Evolutionary conservation across 768 basidiomycete species (phyloP).

Genomic region (Rhodosporidiobolus sp.): DNA sequence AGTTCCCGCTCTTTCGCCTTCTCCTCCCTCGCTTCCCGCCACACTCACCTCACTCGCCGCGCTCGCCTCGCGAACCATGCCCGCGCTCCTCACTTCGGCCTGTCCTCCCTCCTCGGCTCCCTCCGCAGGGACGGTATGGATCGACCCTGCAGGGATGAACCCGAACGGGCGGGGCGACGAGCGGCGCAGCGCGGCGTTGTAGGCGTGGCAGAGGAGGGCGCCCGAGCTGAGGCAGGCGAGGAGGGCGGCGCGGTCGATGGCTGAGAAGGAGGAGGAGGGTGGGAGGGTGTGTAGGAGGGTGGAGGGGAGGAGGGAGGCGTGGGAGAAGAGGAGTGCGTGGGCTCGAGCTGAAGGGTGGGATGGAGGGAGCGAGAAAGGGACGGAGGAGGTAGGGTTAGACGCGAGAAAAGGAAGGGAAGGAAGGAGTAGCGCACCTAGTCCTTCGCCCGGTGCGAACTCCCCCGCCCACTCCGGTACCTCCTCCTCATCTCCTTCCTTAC

Average conservation of each 20-base stretch:
- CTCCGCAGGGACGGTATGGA: slow-evolving; percentile 73
- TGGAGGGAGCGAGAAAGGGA: neutral
- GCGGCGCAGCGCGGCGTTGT: slow-evolving; percentile 74
- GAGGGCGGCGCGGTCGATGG: slow-evolving; percentile 8
- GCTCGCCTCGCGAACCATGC: neutral
- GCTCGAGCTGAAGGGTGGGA: slow-evolving; percentile 57
- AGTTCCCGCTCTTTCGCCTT: too few species aligned
- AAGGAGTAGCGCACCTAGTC: slow-evolving; percentile 56
- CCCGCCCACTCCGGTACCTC: slow-evolving; percentile 71
- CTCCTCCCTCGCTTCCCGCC: slow-evolving; percentile 54
- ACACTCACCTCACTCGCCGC: slow-evolving; percentile 45
- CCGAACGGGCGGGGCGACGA: slow-evolving; percentile 78
- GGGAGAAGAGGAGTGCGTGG: slow-evolving; percentile 57
- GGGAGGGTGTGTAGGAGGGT: slow-evolving; percentile 53
- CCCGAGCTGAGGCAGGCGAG: slow-evolving; percentile 52
- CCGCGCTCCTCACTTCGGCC: neutral
- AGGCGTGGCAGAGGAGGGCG: slow-evolving; percentile 72
- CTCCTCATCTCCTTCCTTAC: slow-evolving; percentile 7
- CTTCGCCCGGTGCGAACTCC: slow-evolving; percentile 55
- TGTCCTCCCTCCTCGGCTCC: slow-evolving; percentile 44
- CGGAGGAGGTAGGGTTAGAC: too few species aligned
- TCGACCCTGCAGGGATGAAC: slow-evolving; percentile 68
- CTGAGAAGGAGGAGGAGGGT: neutral
- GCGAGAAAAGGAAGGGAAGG: too few species aligned
- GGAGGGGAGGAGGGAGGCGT: slow-evolving; percentile 59